phyloP scores from a whole-genome alignment of 352 stramenopile genomes.

The Globisporangium radiosum region DNA sequence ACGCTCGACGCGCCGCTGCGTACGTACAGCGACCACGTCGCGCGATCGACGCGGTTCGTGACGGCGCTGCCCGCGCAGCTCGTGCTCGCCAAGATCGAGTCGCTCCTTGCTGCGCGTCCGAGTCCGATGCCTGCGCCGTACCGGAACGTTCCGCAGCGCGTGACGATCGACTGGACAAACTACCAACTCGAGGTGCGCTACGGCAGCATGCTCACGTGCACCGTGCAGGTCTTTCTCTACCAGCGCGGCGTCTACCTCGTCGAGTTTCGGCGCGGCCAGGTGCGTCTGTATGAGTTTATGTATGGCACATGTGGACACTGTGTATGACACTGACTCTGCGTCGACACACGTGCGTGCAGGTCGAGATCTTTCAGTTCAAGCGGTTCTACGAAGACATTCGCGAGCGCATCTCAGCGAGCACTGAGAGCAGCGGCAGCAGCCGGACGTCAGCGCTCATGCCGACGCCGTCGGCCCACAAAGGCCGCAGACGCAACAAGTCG shows the following conservation, averaged over 20 bases:
- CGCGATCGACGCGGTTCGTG: constrained; percentile 67
- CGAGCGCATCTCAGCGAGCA: constrained; percentile 45
- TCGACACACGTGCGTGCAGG: constrained; percentile 21
- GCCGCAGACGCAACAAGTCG: constrained; percentile 68
- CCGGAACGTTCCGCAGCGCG: constrained; percentile 35
- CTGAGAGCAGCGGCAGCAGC: constrained; percentile 17
- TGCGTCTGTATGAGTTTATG: constrained; percentile 18
- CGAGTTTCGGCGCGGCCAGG: constrained; percentile 71
- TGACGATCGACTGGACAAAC: constrained; percentile 62
- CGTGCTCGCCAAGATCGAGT: constrained; percentile 62
- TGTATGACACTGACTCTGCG: neutral
- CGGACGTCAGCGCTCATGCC: neutral
- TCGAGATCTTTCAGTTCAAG: constrained; percentile 87
- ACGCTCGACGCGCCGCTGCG: constrained; percentile 22
- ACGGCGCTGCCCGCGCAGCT: constrained; percentile 55
- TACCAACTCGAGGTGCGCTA: constrained; percentile 72
- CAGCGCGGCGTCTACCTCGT: constrained; percentile 76
- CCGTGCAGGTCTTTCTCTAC: constrained; percentile 77
- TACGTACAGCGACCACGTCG: constrained; percentile 56
- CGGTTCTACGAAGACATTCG: constrained; percentile 82
- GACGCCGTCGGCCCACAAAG: neutral
- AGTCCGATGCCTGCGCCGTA: constrained; percentile 41
- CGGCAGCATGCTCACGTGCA: constrained; percentile 55
- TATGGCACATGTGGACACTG: neutral
- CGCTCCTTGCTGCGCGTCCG: constrained; percentile 32